A percentile compares a stretch with the other conserved stretches of the same genome.
These are phyloP conservation scores for Rutstroemia sp. DNA, from an alignment of 2,329 filamentous ascomycete species.

Conservation along the genomic window DNA sequence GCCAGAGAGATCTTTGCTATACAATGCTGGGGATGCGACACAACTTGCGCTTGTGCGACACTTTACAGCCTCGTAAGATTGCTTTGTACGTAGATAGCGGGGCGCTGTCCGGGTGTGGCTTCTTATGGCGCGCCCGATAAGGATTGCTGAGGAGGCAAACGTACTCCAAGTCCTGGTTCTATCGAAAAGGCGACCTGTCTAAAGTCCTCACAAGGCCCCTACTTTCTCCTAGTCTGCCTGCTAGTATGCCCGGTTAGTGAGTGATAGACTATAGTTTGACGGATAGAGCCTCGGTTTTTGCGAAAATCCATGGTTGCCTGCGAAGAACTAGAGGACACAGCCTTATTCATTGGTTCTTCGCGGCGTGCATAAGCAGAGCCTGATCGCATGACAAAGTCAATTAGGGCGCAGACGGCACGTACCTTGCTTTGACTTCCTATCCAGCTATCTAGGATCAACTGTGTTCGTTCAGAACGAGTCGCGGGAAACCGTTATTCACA, in stretches of 20 bases:
- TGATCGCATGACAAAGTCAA: conserved; percentile 4
- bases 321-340: not conserved
- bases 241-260: no score
- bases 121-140: not conserved
- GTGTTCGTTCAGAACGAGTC: not conserved
- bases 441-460: not conserved
- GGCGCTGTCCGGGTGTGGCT: not conserved
- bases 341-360: not conserved
- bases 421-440: not conserved
- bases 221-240: no score
- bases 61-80: not conserved
- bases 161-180: no score
- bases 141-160: not conserved
- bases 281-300: not conserved
- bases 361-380: not conserved
- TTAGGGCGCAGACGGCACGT: not conserved
- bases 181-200: no score
- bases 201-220: no score
- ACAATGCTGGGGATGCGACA: no score
- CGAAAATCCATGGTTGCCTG: not conserved
- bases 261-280: not conserved
- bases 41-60: not conserved
- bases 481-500: not conserved
- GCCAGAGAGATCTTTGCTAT: no score
- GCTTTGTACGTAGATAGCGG: not conserved